Evolutionary conservation across 148 eudicot species (phyloP).

Genomic region (Silene conica): DNA sequence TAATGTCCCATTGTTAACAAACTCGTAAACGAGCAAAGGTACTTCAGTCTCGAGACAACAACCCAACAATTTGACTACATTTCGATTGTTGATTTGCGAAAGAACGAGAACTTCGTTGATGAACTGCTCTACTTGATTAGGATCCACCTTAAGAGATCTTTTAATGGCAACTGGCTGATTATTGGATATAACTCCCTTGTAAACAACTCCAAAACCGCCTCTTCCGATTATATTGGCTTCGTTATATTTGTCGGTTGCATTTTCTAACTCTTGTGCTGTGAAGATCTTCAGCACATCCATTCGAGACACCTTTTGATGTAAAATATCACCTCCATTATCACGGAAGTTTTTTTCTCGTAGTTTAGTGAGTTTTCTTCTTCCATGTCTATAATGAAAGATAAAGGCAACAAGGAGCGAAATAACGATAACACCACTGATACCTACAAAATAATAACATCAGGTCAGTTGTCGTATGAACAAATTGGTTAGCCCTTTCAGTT

Average conservation of each 20-base stretch:
- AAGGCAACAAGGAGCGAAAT: not conserved
- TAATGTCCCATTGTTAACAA: constrained; percentile 23
- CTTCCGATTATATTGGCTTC: constrained; percentile 14
- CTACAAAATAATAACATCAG: constrained; percentile 3
- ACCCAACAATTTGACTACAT: constrained; percentile 25
- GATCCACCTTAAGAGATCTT: constrained; percentile 19
- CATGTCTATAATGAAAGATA: not conserved
- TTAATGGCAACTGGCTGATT: constrained; percentile 24
- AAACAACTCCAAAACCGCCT: constrained; percentile 20
- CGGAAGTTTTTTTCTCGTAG: constrained; percentile 3
- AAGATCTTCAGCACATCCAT: constrained; percentile 12
- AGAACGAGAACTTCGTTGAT: constrained; percentile 21
- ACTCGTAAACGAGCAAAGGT: constrained; percentile 23
- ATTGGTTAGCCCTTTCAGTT: too few species aligned
- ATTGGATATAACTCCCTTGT: not conserved
- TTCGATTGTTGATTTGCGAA: constrained; percentile 20
- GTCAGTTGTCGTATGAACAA: too few species aligned
- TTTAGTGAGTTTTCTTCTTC: not conserved
- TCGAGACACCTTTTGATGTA: constrained; percentile 1
- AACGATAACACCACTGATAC: constrained; percentile 13
- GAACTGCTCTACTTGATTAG: constrained; percentile 21
- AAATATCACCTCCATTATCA: constrained; percentile 20
- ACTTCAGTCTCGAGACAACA: constrained; percentile 27
- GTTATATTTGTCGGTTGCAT: constrained; percentile 22
- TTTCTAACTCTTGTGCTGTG: constrained; percentile 9